Conservation (phyloP, 2,329 filamentous ascomycete genomes). For the Diaporthe batatas region DNA sequence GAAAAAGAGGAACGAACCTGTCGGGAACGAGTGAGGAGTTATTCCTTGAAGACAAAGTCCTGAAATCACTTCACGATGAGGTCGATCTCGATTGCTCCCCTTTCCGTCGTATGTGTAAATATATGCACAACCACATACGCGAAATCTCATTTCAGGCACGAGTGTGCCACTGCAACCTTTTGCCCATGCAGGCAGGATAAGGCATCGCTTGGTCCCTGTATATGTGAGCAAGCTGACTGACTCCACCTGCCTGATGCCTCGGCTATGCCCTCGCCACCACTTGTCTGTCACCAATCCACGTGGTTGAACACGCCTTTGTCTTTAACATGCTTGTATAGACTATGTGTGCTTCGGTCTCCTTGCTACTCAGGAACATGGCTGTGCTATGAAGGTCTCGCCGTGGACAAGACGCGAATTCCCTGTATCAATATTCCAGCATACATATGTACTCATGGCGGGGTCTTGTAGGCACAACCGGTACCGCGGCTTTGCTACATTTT, state of each 20-base stretch:
- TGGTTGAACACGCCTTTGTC: neutral
- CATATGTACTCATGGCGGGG: neutral
- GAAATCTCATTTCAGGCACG: conserved; percentile 19
- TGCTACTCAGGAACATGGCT: too few relatives aligned
- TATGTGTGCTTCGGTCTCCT: neutral
- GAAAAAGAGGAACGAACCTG: conserved; percentile 43
- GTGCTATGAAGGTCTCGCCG: too few relatives aligned
- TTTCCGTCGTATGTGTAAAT: neutral
- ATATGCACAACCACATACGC: neutral
- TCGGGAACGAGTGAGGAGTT: conserved; percentile 15
- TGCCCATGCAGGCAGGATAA: conserved; percentile 6
- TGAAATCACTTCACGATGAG: too few relatives aligned
- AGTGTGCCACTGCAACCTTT: conserved; percentile 1
- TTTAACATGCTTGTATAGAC: neutral
- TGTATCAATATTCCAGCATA: neutral
- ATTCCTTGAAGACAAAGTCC: neutral
- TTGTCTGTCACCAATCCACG: neutral
- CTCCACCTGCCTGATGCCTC: too few relatives aligned
- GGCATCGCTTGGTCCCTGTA: neutral
- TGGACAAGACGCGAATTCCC: neutral
- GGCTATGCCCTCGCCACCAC: neutral
- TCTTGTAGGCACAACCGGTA: conserved; percentile 1
- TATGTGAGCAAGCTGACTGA: neutral
- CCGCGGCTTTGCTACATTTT: neutral
- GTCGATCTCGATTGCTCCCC: neutral